phyloP scores from a whole-genome alignment of 192 early-diverging fungal species.

The Coemansia sp. region DNA sequence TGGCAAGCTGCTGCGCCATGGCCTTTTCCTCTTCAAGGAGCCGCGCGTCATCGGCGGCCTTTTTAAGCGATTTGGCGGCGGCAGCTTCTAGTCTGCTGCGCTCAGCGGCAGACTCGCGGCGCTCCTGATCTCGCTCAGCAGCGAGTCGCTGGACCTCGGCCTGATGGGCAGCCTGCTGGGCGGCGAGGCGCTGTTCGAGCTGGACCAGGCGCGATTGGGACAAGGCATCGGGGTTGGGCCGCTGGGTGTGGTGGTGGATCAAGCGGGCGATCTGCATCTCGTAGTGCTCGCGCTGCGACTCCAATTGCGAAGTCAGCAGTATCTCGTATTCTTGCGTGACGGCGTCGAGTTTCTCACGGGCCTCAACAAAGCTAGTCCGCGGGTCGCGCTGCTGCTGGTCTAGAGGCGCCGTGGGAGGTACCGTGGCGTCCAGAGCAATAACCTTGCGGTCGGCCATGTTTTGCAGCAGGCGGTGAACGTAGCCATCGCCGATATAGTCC shows the following conservation, averaged over 20 bases:
- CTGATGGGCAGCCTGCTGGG: neutral
- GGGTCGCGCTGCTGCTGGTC: neutral
- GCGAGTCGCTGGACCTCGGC: slow-evolving; percentile 25
- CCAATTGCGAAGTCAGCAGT: slow-evolving; percentile 81
- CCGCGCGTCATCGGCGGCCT: slow-evolving; percentile 72
- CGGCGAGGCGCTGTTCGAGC: slow-evolving; percentile 27
- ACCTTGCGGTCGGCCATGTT: slow-evolving; percentile 90
- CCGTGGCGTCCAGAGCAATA: slow-evolving; percentile 70
- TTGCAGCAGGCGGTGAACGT: slow-evolving; percentile 94
- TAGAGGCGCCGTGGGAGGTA: neutral
- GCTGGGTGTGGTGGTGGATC: slow-evolving; percentile 61
- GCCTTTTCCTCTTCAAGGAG: slow-evolving; percentile 55
- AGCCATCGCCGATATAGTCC: slow-evolving; percentile 97
- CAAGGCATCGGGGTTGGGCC: slow-evolving; percentile 29
- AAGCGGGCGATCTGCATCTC: slow-evolving; percentile 65
- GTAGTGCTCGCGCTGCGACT: slow-evolving; percentile 84
- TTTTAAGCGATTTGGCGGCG: slow-evolving; percentile 54
- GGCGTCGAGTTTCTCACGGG: slow-evolving; percentile 71
- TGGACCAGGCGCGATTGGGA: slow-evolving; percentile 25
- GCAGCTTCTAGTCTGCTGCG: slow-evolving; percentile 58
- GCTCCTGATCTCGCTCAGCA: slow-evolving; percentile 43
- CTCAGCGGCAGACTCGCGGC: slow-evolving; percentile 37
- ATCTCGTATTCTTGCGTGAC: slow-evolving; percentile 81
- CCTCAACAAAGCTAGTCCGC: slow-evolving; percentile 25
- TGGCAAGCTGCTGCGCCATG: slow-evolving; percentile 49